A percentile compares a stretch with the other conserved stretches of the same genome.
These are phyloP conservation scores for Wickerhamiella sorbophila DNA, from an alignment of 805 yeast species.

Conservation along the genomic window DNA sequence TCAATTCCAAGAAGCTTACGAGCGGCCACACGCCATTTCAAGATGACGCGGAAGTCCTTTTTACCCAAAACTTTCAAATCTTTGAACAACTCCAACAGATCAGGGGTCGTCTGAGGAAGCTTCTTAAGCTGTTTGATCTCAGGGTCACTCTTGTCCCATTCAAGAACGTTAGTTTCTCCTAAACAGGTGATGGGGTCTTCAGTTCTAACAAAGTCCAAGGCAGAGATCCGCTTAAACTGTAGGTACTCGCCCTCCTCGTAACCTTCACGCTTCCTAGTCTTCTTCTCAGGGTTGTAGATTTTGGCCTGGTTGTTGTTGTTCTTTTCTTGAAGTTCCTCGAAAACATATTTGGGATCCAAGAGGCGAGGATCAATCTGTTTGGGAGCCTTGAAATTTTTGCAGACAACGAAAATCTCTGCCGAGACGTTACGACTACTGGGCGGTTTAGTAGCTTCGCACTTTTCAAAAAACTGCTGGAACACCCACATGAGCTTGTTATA, in stretches of 20 bases:
- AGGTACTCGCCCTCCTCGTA: slow-evolving; percentile 85
- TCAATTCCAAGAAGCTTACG: slow-evolving; percentile 62
- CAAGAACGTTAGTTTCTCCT: slow-evolving; percentile 58
- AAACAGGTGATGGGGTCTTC: slow-evolving; percentile 74
- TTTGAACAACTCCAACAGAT: slow-evolving; percentile 66
- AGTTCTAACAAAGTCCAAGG: slow-evolving; percentile 66
- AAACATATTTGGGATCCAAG: slow-evolving; percentile 82
- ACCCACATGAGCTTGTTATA: slow-evolving; percentile 97
- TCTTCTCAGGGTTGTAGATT: slow-evolving; percentile 87
- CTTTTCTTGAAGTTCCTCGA: slow-evolving; percentile 66
- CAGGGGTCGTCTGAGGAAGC: slow-evolving; percentile 64
- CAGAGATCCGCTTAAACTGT: slow-evolving; percentile 52
- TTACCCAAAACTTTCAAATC: slow-evolving; percentile 90
- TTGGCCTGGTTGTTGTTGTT: slow-evolving; percentile 66
- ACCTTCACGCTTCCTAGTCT: slow-evolving; percentile 85
- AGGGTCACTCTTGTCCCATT: slow-evolving; percentile 44
- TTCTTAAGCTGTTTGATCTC: slow-evolving; percentile 61
- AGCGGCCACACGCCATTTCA: slow-evolving; percentile 82
- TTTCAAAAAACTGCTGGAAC: slow-evolving; percentile 86
- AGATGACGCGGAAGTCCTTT: slow-evolving; percentile 74
- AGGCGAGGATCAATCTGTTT: slow-evolving; percentile 85
- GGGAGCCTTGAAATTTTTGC: slow-evolving; percentile 93
- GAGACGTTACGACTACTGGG: slow-evolving; percentile 98
- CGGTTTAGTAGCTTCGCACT: slow-evolving; percentile 97
- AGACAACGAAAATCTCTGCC: slow-evolving; percentile 96